Evolutionary conservation across 2,329 filamentous ascomycete species (phyloP).

Genomic region (Sporothrix schenckii): DNA sequence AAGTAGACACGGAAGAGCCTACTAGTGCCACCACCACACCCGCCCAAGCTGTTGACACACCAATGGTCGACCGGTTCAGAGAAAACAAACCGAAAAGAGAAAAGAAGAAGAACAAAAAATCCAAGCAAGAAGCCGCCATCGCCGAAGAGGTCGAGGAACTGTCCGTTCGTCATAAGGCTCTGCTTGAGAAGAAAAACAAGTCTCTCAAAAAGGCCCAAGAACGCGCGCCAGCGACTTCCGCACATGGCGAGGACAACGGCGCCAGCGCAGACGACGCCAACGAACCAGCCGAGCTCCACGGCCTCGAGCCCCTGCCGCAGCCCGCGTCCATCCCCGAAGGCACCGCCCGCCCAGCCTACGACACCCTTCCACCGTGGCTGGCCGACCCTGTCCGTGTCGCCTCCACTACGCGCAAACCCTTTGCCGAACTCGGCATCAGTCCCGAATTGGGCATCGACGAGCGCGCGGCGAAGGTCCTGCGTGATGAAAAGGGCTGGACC

Average conservation of each 20-base stretch:
- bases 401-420: slow-evolving; percentile 61
- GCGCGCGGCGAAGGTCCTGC: slow-evolving; percentile 63
- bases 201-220: slow-evolving; percentile 53
- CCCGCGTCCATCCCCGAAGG: slow-evolving; percentile 64
- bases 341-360: slow-evolving; percentile 66
- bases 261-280: slow-evolving; percentile 23
- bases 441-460: slow-evolving; percentile 62
- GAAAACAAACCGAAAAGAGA: slow-evolving; percentile 41
- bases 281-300: slow-evolving; percentile 57
- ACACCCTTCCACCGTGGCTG: slow-evolving; percentile 80
- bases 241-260: slow-evolving; percentile 37
- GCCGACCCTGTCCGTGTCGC: slow-evolving; percentile 72
- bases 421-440: slow-evolving; percentile 45
- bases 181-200: slow-evolving; percentile 60
- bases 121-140: slow-evolving; percentile 39
- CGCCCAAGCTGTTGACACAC: slow-evolving; percentile 32
- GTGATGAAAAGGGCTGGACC: slow-evolving; percentile 66
- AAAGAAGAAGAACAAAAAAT: slow-evolving; percentile 37
- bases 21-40: not conserved
- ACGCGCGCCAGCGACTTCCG: slow-evolving; percentile 29
- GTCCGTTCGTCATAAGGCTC: slow-evolving; percentile 49
- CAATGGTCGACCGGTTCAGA: slow-evolving; percentile 38
- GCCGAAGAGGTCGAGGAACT: slow-evolving; percentile 39
- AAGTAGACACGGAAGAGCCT: not conserved
- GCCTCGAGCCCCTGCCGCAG: slow-evolving; percentile 80